These are phyloP conservation scores for Xylaria flabelliformis DNA, from an alignment of 495 filamentous ascomycete genomes.

Conservation along the genomic window DNA sequence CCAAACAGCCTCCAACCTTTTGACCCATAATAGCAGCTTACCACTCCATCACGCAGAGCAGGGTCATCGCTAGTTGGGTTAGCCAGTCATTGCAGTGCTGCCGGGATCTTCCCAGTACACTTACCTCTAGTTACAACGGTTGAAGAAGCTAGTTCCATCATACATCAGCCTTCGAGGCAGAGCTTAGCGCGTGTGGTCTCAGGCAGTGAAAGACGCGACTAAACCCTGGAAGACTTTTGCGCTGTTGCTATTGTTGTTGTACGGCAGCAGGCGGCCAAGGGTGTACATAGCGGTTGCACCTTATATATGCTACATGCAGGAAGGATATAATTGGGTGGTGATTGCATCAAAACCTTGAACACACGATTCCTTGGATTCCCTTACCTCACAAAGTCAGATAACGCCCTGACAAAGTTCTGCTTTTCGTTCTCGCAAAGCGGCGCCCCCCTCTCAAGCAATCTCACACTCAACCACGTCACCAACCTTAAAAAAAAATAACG, in stretches of 20 bases:
- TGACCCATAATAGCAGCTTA: slow-evolving; percentile 37
- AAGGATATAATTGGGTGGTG: slow-evolving; percentile 22
- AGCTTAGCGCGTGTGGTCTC: slow-evolving; percentile 21
- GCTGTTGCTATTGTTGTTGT: slow-evolving; percentile 9
- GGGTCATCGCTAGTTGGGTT: slow-evolving; percentile 39
- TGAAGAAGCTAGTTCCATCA: slow-evolving; percentile 27
- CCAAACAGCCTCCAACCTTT: slow-evolving; percentile 28
- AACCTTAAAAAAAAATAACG: slow-evolving; percentile 26
- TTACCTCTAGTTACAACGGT: slow-evolving; percentile 24
- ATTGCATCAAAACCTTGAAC: slow-evolving; percentile 12
- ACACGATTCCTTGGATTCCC: slow-evolving; percentile 7
- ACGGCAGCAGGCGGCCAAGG: not conserved
- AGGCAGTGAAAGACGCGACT: slow-evolving; percentile 25
- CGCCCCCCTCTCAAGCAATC: slow-evolving; percentile 26
- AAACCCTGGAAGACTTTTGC: slow-evolving; percentile 25
- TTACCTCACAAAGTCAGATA: slow-evolving; percentile 25
- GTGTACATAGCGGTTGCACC: slow-evolving; percentile 18
- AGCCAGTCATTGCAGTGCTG: slow-evolving; percentile 32
- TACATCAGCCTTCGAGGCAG: slow-evolving; percentile 25
- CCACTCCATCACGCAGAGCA: slow-evolving; percentile 37
- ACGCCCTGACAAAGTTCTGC: slow-evolving; percentile 17
- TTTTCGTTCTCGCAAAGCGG: slow-evolving; percentile 27
- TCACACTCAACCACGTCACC: slow-evolving; percentile 30
- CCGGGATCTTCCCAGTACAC: slow-evolving; percentile 27
- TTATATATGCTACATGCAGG: not conserved